These are phyloP conservation scores for Colletotrichum lupini DNA, from an alignment of 2,329 filamentous ascomycete species.

Conservation along the genomic window DNA sequence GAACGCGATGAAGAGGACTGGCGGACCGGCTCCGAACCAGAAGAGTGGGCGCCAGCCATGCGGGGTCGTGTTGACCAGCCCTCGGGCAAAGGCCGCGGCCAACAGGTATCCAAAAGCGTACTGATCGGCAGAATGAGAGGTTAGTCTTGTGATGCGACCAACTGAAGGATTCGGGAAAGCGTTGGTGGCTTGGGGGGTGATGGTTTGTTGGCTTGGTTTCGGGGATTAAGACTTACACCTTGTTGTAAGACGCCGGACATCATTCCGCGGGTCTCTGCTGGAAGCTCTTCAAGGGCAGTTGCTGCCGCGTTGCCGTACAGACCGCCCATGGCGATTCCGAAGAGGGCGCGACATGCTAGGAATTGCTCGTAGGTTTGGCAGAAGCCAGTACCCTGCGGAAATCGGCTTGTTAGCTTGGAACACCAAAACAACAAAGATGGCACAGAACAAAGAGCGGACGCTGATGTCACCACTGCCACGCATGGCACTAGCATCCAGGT, in stretches of 20 bases:
- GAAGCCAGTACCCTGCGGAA: slow-evolving; percentile 71
- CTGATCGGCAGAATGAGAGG: slow-evolving; percentile 39
- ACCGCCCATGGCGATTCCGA: slow-evolving; percentile 86
- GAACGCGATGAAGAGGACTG: slow-evolving; percentile 83
- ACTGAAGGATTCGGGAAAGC: neutral
- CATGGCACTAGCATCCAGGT: neutral
- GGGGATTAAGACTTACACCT: slow-evolving; percentile 53
- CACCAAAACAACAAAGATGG: neutral
- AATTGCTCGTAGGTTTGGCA: slow-evolving; percentile 76
- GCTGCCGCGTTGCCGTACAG: slow-evolving; percentile 83
- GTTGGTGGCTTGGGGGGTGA: neutral
- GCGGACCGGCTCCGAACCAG: slow-evolving; percentile 89
- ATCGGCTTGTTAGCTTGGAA: neutral
- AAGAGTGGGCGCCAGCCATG: slow-evolving; percentile 87
- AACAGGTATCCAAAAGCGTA: slow-evolving; percentile 75
- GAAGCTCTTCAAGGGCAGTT: slow-evolving; percentile 81
- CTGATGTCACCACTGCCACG: slow-evolving; percentile 8
- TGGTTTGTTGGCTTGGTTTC: slow-evolving; percentile 50
- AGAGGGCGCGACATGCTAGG: slow-evolving; percentile 78
- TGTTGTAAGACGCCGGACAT: slow-evolving; percentile 83
- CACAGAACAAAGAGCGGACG: slow-evolving; percentile 10
- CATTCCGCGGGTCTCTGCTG: slow-evolving; percentile 74
- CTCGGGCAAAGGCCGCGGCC: slow-evolving; percentile 69
- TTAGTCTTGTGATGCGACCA: slow-evolving; percentile 4
- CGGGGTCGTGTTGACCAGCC: slow-evolving; percentile 78